Base-by-base conservation (phyloP, 2,329 filamentous ascomycete species). In the Claviceps africana region DNA sequence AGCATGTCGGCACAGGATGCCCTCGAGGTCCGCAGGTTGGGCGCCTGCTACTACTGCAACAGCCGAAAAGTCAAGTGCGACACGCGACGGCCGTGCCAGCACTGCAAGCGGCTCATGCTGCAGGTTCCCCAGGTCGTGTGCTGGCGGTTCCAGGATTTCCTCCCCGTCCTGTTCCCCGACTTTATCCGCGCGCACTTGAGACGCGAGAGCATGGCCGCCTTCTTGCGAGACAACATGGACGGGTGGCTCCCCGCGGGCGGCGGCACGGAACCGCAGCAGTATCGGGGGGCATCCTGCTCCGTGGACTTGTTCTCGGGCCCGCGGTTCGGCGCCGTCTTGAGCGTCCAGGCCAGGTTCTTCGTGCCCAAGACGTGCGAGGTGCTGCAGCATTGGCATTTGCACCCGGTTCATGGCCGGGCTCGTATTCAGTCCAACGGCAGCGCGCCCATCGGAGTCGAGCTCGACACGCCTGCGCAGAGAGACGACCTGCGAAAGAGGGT, bases 31-130 rank as follows among this genome's bases (percentile, higher is more conserved):
- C 71, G 77, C 17, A 70, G 76, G 33, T 62, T 70, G 4, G 77
- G 77, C 6, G 77, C 77, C 10, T 81, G 77, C 60, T 80, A 80
- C 65, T 78, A 75, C 64, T 81, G 77, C 59, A 76, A 77, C 59
- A 74, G 72, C 53, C 74, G 77, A 56, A 81, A 81, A 61, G 77
- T 81, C 51, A 76, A 74, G 61, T 80, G 77, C 56, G 75, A 78
- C 60, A 72, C 72, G 56, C 70, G 76, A 58, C 67, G 77, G 46
- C 76, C 77, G 0, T 81, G 77, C 64, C 72, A 72, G 61, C 78
- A 74, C 64, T 81, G 77, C 67, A 71, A 69, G 57, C 76, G 77
- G 62, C 69, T 79, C 51, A 69, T 70, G 51, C 61, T 67, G 2
- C 65, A 70, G 48, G 67, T 78, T 15, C 76, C 77, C 1, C 73